Conservation (phyloP, 2,329 filamentous ascomycete species). For the Aspergillus unguis region DNA sequence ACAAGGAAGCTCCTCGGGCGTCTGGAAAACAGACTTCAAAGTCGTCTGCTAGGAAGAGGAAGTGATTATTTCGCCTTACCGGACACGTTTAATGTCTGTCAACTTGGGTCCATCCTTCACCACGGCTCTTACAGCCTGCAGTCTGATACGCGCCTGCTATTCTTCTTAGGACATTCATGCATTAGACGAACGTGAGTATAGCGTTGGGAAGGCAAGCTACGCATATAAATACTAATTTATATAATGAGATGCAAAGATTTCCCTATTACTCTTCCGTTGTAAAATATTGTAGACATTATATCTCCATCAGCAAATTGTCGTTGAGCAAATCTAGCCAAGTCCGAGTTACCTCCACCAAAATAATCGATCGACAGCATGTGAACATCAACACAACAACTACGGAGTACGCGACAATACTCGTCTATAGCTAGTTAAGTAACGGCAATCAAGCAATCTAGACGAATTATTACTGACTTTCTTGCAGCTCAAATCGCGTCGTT, state of each 20-base stretch:
- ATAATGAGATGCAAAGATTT: neutral
- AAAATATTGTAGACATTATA: neutral
- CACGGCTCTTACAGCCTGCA: neutral
- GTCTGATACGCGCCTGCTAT: too few species aligned
- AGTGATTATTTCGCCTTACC: constrained; percentile 17
- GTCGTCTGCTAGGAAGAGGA: constrained; percentile 33
- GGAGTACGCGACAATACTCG: neutral
- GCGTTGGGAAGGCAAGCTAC: neutral
- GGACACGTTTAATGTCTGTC: neutral
- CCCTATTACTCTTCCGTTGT: neutral
- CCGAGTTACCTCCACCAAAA: constrained; percentile 9
- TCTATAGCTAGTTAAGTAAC: neutral
- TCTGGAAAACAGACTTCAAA: constrained; percentile 29
- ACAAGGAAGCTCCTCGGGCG: constrained; percentile 21
- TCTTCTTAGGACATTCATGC: neutral
- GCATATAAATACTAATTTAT: neutral
- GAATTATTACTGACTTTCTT: neutral
- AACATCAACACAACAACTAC: neutral
- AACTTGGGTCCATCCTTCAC: neutral
- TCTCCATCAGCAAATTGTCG: neutral
- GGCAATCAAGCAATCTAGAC: too few species aligned
- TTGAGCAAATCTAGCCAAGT: constrained; percentile 11
- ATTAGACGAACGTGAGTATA: neutral
- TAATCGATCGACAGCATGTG: neutral
- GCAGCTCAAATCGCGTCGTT: neutral